Percentiles rank a stretch among this genome's conserved stretches.
Evolutionary conservation across 2,329 filamentous ascomycete species (phyloP).

Genomic region (Beauveria sp.): DNA sequence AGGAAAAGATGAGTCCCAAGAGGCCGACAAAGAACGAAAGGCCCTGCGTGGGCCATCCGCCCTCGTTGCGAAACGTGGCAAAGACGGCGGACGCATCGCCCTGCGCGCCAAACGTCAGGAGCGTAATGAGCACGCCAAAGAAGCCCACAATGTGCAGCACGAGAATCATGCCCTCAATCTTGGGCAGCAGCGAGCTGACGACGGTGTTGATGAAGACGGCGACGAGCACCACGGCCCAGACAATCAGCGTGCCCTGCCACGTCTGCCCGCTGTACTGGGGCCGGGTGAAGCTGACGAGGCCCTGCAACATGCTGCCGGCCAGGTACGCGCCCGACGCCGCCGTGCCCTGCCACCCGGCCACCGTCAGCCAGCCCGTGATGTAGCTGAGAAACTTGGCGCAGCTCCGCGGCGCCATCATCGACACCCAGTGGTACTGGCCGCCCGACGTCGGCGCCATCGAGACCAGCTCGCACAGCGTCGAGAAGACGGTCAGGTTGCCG

Average conservation of each 20-base stretch:
- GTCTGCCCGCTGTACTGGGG: constrained; percentile 25
- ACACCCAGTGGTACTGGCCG: constrained; percentile 56
- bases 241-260: constrained; percentile 23
- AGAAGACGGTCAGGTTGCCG: constrained; percentile 37
- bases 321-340: constrained; percentile 31
- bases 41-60: constrained; percentile 5
- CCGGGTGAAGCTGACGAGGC: constrained; percentile 32
- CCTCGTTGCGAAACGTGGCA: constrained; percentile 5
- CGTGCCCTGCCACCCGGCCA: constrained; percentile 38
- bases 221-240: constrained; percentile 32
- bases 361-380: constrained; percentile 38
- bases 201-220: constrained; percentile 33
- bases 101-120: constrained; percentile 24
- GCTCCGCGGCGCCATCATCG: constrained; percentile 38
- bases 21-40: constrained; percentile 5
- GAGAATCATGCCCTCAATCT: constrained; percentile 34
- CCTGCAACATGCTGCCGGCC: constrained; percentile 40
- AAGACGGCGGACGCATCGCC: constrained; percentile 22
- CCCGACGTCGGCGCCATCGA: constrained; percentile 43
- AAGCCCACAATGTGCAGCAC: constrained; percentile 38
- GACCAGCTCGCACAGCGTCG: constrained; percentile 32
- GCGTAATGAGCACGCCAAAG: constrained; percentile 31
- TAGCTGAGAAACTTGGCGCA: constrained; percentile 49
- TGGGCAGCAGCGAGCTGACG: constrained; percentile 22
- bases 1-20: background rate